A percentile compares a stretch with the other conserved stretches of the same genome.
Conservation (phyloP, 2,329 filamentous ascomycete species). For the Leptographium procerum region DNA sequence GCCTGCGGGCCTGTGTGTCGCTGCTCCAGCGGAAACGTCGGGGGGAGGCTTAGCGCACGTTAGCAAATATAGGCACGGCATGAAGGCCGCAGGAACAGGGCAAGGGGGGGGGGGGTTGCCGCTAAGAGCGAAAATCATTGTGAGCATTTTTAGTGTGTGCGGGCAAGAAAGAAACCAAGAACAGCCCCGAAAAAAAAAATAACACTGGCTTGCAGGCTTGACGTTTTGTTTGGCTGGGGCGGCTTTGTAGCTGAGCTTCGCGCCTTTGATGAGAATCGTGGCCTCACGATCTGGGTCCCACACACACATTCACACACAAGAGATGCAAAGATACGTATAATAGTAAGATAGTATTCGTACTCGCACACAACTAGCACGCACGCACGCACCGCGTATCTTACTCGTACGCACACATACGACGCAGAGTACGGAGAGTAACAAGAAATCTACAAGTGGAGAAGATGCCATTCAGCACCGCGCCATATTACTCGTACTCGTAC, state of each 20-base stretch:
- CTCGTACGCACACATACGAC: not conserved
- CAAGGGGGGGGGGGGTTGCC: not conserved
- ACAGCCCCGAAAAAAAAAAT: not conserved
- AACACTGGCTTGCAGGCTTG: not conserved
- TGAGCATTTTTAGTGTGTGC: not conserved
- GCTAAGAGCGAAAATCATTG: not conserved
- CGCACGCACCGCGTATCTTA: too few relatives aligned
- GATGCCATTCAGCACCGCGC: not conserved
- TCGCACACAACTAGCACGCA: too few relatives aligned
- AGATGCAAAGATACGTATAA: too few relatives aligned
- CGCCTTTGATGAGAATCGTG: not conserved
- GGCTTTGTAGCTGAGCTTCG: not conserved
- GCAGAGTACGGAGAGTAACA: not conserved
- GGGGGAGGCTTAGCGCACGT: not conserved
- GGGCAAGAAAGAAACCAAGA: not conserved
- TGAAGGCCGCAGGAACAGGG: not conserved
- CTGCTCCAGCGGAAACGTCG: not conserved
- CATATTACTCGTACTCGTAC: too few relatives aligned
- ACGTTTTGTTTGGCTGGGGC: not conserved
- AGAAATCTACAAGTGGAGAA: not conserved
- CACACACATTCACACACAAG: not conserved
- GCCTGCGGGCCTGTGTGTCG: not conserved
- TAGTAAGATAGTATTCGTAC: too few relatives aligned
- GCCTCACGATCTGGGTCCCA: not conserved
- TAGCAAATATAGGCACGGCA: not conserved